Conservation (phyloP, 352 stramenopile species). For the Pythium dissimile region DNA sequence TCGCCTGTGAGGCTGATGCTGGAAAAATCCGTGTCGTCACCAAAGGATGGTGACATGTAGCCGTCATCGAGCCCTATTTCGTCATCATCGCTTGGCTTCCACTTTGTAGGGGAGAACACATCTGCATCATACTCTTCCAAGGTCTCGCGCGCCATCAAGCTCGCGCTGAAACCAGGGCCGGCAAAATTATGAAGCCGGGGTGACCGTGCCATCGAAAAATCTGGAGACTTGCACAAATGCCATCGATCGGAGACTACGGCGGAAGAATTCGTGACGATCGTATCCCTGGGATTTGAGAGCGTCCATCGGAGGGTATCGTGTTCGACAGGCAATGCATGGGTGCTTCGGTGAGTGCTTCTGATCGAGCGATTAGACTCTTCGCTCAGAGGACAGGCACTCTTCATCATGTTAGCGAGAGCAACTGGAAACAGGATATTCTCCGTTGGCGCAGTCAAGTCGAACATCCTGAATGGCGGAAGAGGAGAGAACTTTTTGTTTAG, state of each 20-base stretch:
- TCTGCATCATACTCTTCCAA: slow-evolving; percentile 64
- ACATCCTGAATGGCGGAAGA: slow-evolving; percentile 71
- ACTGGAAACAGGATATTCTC: slow-evolving; percentile 50
- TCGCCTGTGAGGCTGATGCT: slow-evolving; percentile 19
- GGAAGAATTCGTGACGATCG: slow-evolving; percentile 9
- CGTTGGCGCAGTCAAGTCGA: slow-evolving; percentile 51
- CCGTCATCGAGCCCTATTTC: neutral
- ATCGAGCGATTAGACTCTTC: neutral
- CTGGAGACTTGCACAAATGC: slow-evolving; percentile 45
- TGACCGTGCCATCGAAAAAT: slow-evolving; percentile 32
- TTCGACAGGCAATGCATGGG: no score
- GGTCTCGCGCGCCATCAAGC: slow-evolving; percentile 35
- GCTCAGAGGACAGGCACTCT: neutral
- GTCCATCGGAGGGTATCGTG: slow-evolving; percentile 1
- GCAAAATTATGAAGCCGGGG: slow-evolving; percentile 21
- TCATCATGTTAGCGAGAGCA: slow-evolving; percentile 51
- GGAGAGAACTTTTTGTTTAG: slow-evolving; percentile 49
- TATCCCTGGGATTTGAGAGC: slow-evolving; percentile 23
- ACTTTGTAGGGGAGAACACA: slow-evolving; percentile 38
- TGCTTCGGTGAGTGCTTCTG: no score
- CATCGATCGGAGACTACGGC: slow-evolving; percentile 27
- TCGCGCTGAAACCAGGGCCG: slow-evolving; percentile 29
- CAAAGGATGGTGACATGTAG: neutral
- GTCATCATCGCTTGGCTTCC: neutral
- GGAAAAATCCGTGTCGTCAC: slow-evolving; percentile 5